Evolutionary conservation across 2,329 filamentous ascomycete species (phyloP), one percentile per base, ranked within the genome.

Genomic region (Dothiorella sarmentorum): DNA sequence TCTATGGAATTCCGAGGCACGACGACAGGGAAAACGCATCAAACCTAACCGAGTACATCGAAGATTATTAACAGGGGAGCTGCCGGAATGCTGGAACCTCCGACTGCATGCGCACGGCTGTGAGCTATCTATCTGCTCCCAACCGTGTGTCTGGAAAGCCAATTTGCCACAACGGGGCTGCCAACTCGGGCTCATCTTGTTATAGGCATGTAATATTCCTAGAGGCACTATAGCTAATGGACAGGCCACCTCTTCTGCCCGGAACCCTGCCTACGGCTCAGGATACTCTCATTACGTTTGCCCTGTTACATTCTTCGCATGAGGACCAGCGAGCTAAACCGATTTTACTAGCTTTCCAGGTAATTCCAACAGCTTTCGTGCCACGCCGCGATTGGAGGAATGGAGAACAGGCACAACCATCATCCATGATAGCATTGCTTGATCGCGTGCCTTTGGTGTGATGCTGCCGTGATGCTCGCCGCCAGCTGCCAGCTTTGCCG

Each of bases 401-500:
- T 15, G 24, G 35, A 26, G 18, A 20, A 13, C 15, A 51, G 29
- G 31, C 20, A 38, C 31, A 37, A 51, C 20, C 20, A 35, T 18
- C 24, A 53, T 42, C 49, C 35, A 40, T 40, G 33, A 40, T 53
- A 24, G 15, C 29, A 22, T 40, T 53, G 49, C 49, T 40, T 53
- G 35, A 29, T 53, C 49, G 33, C n/a, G 49, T 53, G 49, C 49
- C 49, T 40, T 53, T 24, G 49, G 49, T 37, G 49, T 35, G 24
- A 53, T 24, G 49, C 35, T 40, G 49, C 49, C 49, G 49, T 42
- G 35, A 3, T 53, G 49, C 49, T 27, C 20, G 35, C 49, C 49
- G 49, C 49, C 29, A 53, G 49, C 52, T 44, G 52, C 52, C 52
- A 38, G 40, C 5, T 31, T n/a, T 56, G 52, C 52, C 52, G 52